Evolutionary conservation across 495 filamentous ascomycete species (phyloP), one percentile per base, ranked within the genome.

Genomic region (Aspergillus conjunctus): DNA sequence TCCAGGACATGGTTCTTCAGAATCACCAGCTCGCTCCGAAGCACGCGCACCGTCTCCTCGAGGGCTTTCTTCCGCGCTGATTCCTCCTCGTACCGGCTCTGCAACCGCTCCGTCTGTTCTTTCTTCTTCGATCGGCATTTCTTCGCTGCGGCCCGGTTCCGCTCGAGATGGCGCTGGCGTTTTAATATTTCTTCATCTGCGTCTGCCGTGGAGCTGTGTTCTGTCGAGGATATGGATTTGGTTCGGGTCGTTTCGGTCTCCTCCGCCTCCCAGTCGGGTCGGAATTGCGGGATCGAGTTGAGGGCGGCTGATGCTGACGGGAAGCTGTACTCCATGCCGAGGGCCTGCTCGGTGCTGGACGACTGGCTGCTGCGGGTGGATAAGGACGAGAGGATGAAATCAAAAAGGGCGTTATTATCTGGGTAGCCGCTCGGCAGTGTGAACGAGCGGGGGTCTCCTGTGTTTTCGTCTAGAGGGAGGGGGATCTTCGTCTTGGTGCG

Each of bases 121-220:
- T 41, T 41, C 37, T 41, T 41, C n/a, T n/a, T n/a, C 37, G 37
- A 41, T 41, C 37, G 37, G 37, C n/a, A 41, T 26, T 41, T n/a
- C 11, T 12, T 41, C 37, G 37, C 37, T 2, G 37, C 37, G 37
- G 37, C 37, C 2, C 11, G 10, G 37, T 41, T n/a, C 37, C 37
- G n/a, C 37, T 41, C 37, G 37, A 41, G 10, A 41, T 41, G 37
- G 3, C n/a, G 37, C 37, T 41, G n/a, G 3, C 37, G 37, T 11
- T 41, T 11, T 41, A 41, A 8, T 2, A 3, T 41, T 41, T 41
- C n/a, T n/a, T 41, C n/a, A 8, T 41, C 37, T n/a, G 37, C 37
- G 10, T 41, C 14, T 39, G 34, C 7, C 7, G 34, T 41, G 2
- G 37, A 41, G 37, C 37, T 41, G 37, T 7, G 34, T 39, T 39